Percentiles rank a stretch among this genome's conserved stretches.
Conservation (phyloP, 768 basidiomycete genomes). For the Termitomyces titanicus region DNA sequence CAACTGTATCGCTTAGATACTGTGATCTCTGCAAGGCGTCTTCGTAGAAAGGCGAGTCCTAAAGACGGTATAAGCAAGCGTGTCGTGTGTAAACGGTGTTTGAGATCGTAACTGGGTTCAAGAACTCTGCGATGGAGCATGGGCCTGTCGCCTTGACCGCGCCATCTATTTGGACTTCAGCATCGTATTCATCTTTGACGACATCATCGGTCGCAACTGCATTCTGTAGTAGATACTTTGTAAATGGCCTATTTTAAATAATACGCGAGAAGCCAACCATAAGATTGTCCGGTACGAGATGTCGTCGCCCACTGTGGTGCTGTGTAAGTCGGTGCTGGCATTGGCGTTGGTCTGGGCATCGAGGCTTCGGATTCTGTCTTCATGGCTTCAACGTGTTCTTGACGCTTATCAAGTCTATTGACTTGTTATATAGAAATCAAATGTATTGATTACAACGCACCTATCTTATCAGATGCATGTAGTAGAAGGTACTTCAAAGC, state of each 20-base stretch:
- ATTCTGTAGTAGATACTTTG: constrained; percentile 30
- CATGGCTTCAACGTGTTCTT: constrained; percentile 17
- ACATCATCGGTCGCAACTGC: constrained; percentile 35
- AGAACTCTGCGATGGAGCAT: constrained; percentile 41
- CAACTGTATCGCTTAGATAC: constrained; percentile 48
- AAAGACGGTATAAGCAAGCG: neutral
- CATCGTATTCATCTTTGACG: constrained; percentile 29
- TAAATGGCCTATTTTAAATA: neutral
- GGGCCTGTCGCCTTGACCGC: constrained; percentile 39
- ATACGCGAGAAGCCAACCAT: constrained; percentile 33
- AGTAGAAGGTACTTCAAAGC: too few relatives aligned
- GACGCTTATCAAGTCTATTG: neutral
- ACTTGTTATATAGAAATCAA: neutral
- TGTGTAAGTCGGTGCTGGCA: constrained; percentile 24
- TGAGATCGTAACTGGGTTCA: constrained; percentile 44
- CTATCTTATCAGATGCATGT: too few relatives aligned
- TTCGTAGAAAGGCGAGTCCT: constrained; percentile 66
- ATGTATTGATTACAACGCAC: too few relatives aligned
- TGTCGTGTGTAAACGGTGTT: neutral
- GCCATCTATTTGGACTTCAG: constrained; percentile 39
- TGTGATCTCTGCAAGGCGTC: constrained; percentile 51
- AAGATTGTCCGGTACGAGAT: constrained; percentile 48
- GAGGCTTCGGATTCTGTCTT: constrained; percentile 37
- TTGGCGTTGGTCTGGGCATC: constrained; percentile 22
- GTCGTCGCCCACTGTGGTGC: constrained; percentile 28